These are phyloP conservation scores for Spizellomyces punctatus DNA, from an alignment of 192 early-diverging fungal genomes.

Conservation along the genomic window DNA sequence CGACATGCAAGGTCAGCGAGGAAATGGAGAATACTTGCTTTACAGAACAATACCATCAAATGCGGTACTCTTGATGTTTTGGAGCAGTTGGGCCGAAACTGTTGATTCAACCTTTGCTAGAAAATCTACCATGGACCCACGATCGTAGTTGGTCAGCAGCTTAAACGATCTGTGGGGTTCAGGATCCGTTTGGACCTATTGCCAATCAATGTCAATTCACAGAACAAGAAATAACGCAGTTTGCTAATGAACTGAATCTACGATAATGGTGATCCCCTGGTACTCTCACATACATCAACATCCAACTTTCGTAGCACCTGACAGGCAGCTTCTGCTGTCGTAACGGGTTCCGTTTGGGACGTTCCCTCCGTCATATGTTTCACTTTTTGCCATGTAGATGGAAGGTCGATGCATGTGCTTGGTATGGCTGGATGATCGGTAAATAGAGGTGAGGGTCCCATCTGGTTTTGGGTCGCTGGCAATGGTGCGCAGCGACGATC, in stretches of 20 bases:
- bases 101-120: conserved; percentile 39
- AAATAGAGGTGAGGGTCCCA: too few relatives aligned
- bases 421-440: too few relatives aligned
- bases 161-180: conserved; percentile 6
- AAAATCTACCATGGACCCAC: conserved; percentile 33
- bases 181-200: conserved; percentile 43
- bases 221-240: background rate
- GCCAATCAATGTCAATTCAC: background rate
- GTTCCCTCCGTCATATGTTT: conserved; percentile 8
- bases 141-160: conserved; percentile 31
- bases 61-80: conserved; percentile 48
- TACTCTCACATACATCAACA: conserved; percentile 8
- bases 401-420: conserved; percentile 6
- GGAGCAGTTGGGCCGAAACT: conserved; percentile 42
- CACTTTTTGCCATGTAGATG: conserved; percentile 28
- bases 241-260: background rate
- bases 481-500: too few relatives aligned
- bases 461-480: too few relatives aligned
- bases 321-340: background rate
- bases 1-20: background rate
- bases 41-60: conserved; percentile 38
- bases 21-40: background rate
- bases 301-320: conserved; percentile 1
- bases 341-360: conserved; percentile 13
- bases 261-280: background rate